Percentiles rank a stretch among this genome's conserved stretches.
These are phyloP conservation scores for Ceratocystis smalleyi DNA, from an alignment of 2,329 filamentous ascomycete genomes.

Conservation along the genomic window DNA sequence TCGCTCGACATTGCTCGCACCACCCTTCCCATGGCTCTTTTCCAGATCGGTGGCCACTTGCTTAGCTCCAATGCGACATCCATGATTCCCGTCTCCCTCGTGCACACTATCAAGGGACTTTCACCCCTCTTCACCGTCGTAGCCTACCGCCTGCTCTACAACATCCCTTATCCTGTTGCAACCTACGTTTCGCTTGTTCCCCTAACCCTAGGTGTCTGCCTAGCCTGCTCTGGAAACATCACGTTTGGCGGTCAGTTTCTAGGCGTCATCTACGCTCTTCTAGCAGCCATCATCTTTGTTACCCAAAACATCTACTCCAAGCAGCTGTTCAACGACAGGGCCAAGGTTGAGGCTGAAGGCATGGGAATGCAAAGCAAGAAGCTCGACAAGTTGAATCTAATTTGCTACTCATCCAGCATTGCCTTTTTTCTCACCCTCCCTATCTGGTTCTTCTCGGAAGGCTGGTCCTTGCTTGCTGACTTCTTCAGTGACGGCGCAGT, in stretches of 20 bases:
- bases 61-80: slow-evolving; percentile 86
- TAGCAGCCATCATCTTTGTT: slow-evolving; percentile 87
- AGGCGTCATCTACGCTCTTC: slow-evolving; percentile 76
- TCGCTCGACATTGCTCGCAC: slow-evolving; percentile 68
- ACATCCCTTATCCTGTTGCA: slow-evolving; percentile 70
- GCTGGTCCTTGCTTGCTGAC: slow-evolving; percentile 59
- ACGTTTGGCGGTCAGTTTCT: slow-evolving; percentile 70
- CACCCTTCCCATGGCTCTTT: slow-evolving; percentile 79
- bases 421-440: slow-evolving; percentile 79
- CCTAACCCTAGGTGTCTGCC: slow-evolving; percentile 82
- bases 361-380: slow-evolving; percentile 49
- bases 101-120: slow-evolving; percentile 96
- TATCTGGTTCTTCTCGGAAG: slow-evolving; percentile 88
- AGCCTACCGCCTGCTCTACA: slow-evolving; percentile 78
- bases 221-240: slow-evolving; percentile 77
- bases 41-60: slow-evolving; percentile 87
- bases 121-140: slow-evolving; percentile 90
- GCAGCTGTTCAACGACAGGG: slow-evolving; percentile 88
- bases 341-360: slow-evolving; percentile 64
- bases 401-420: slow-evolving; percentile 92
- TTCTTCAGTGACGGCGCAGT: slow-evolving; percentile 70
- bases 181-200: slow-evolving; percentile 87
- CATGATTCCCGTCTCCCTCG: slow-evolving; percentile 87
- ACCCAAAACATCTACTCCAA: slow-evolving; percentile 98
- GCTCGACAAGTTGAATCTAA: slow-evolving; percentile 87